Base-by-base conservation (phyloP, 139 green algal genomes). In the Closterium sp. region DNA sequence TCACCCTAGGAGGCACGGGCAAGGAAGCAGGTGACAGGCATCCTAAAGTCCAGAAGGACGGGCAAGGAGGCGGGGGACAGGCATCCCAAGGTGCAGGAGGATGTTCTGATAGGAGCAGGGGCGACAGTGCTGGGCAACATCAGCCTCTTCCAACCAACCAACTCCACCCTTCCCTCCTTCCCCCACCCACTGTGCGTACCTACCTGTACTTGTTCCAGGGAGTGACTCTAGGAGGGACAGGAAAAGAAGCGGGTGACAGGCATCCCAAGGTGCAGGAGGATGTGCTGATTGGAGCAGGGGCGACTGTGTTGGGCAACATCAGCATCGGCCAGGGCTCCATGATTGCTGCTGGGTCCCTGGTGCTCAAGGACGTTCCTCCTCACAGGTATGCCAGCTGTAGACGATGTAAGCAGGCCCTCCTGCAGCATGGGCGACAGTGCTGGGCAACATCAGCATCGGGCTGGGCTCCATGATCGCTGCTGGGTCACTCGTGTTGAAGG, bases 361-460 rank as follows among this genome's bases (percentile, higher is more conserved):
- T 95, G 1, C 87, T 95, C 30, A 95, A 95, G 34, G 32, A 89
- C 88, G 93, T 95, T 32, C 91, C 91, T 13, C 85, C 90, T 2
- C 90, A 94, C 90, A 94, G 88, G 92, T 94, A 70, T 9, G 89
- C n/a, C 10, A 3, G 32, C 32, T 38, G 32, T 2, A 7, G 32
- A 38, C 32, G 2, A 7, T 38, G 32, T 2, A 38, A 3, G 32
- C 32, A 38, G 32, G 32, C 32, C 32, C 3, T 38, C 32, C 2
- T n/a, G n/a, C n/a, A 3, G 50, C 62, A 13, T 13, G 62, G 62
- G 62, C 62, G 4, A 98, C 97, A 28, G 96, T 99, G 22, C 95
- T 99, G 70, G 95, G 98, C 86, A 99, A 99, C 96, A 99, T 99
- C 93, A 34, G 17, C 2, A 94, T 99, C 11, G 98, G 97, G 19